Evolutionary conservation across 2,329 filamentous ascomycete genomes (phyloP).

Genomic region (Penicillium sp.): DNA sequence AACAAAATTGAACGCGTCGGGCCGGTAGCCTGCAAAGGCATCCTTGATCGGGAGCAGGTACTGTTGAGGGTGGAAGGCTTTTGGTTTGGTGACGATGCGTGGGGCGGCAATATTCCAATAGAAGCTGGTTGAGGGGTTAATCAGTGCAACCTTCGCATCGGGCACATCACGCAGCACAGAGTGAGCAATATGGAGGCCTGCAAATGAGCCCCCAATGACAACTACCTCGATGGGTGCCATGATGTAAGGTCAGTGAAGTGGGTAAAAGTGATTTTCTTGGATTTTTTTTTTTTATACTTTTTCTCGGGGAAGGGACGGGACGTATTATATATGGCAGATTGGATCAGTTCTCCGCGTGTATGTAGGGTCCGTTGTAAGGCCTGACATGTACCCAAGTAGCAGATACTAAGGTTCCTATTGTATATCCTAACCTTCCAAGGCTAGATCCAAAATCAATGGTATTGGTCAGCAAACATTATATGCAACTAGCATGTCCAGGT

Average conservation of each 20-base stretch:
- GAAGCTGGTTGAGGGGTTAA: constrained; percentile 55
- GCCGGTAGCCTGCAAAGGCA: constrained; percentile 52
- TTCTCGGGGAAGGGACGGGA: constrained; percentile 2
- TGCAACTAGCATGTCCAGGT: too few relatives aligned
- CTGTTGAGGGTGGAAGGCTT: constrained; percentile 49
- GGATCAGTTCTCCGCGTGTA: background rate
- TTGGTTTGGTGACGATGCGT: constrained; percentile 51
- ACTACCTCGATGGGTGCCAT: constrained; percentile 30
- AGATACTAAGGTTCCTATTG: background rate
- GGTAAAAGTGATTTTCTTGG: background rate
- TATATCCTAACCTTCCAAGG: background rate
- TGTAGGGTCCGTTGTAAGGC: constrained; percentile 1
- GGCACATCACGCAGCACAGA: constrained; percentile 37
- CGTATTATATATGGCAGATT: constrained; percentile 11
- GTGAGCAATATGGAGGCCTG: constrained; percentile 39
- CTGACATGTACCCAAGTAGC: background rate
- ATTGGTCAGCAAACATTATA: background rate
- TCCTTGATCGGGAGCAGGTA: constrained; percentile 52
- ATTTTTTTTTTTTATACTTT: too few relatives aligned
- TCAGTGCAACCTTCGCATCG: constrained; percentile 50
- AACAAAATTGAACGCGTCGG: constrained; percentile 51
- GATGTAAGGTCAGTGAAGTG: background rate
- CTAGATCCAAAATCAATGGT: background rate
- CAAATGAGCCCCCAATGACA: constrained; percentile 41
- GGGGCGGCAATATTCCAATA: constrained; percentile 57